Conservation (phyloP, 768 basidiomycete genomes). For the Tubosaeta sp. region DNA sequence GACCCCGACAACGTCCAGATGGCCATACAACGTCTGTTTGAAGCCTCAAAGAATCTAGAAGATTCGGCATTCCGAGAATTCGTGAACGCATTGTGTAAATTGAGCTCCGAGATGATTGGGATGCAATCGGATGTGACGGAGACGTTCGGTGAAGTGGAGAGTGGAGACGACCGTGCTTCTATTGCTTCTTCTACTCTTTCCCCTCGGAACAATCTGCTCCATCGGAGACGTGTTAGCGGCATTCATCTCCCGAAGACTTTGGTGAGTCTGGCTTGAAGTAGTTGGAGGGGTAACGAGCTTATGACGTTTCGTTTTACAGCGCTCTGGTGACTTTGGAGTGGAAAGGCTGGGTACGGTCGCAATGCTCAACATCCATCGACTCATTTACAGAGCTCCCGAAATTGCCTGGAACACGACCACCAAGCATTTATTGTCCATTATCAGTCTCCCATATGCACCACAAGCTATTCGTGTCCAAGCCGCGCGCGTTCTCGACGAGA, state of each 20-base stretch:
- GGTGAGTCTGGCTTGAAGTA: slow-evolving; percentile 40
- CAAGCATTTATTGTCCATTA: slow-evolving; percentile 71
- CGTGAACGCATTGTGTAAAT: slow-evolving; percentile 67
- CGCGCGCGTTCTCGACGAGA: slow-evolving; percentile 80
- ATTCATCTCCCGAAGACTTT: slow-evolving; percentile 78
- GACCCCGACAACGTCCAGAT: slow-evolving; percentile 71
- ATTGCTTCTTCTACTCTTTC: slow-evolving; percentile 35
- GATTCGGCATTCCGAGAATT: slow-evolving; percentile 82
- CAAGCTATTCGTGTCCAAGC: slow-evolving; percentile 83
- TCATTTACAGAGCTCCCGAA: slow-evolving; percentile 78
- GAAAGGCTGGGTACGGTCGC: slow-evolving; percentile 77
- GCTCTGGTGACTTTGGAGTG: slow-evolving; percentile 93
- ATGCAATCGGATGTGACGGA: slow-evolving; percentile 57
- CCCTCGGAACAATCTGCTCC: slow-evolving; percentile 40
- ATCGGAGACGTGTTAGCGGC: slow-evolving; percentile 78
- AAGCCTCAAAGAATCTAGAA: slow-evolving; percentile 78
- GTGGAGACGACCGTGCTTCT: slow-evolving; percentile 31
- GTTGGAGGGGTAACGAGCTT: not conserved
- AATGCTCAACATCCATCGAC: slow-evolving; percentile 78
- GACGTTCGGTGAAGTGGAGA: slow-evolving; percentile 27
- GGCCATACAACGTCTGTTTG: slow-evolving; percentile 81
- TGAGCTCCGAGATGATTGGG: slow-evolving; percentile 91
- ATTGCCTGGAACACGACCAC: slow-evolving; percentile 85
- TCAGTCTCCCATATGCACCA: slow-evolving; percentile 66
- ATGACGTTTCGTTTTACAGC: slow-evolving; percentile 37